Base-by-base conservation (phyloP, 2,329 filamentous ascomycete species). In the Cadophora gregata region DNA sequence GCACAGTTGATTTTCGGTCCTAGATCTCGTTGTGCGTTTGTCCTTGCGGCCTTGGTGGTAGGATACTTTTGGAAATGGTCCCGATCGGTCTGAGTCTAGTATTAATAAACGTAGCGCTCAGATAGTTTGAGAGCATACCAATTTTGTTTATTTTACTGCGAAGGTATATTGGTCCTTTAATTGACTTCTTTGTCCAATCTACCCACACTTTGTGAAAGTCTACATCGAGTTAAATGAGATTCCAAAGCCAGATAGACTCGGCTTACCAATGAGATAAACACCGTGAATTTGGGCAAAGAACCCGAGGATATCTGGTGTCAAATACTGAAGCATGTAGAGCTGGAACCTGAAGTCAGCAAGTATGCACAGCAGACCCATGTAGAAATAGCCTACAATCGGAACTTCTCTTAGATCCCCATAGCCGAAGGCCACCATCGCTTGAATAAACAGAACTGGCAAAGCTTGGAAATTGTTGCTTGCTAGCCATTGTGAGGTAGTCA, bases 281-380 rank as follows among this genome's bases (percentile, higher is more conserved):
- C 48, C 61, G 24, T 63, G 48, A 27, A 63, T 21, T 8, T 24
- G 31, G 50, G 61, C 61, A 38, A 63, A 63, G 47, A 55, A 55
- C 24, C 16, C 61, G 45, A 63, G 61, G 19, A 65, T 50, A 47
- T 65, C 63, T 29, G 58, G 63, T 21, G 63, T 65, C 58, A 65
- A 42, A 51, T 65, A 65, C 42, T 61, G 63, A 19, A 65, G 58
- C 63, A 61, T 65, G 58, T 65, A 65, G 1, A 62, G 38, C 63
- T 65, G 33, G 36, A 24, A n/a, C 9, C 4, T 14, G 33, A 21
- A 61, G 56, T 31, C 14, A 45, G 53, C n/a, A 56, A 59, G 36
- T 31, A 19, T 14, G 16, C 24, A 9, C 9, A 25, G 42, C 2
- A 55, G 3, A 25, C 14, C 27, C n/a, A 56, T 36, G 53, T 25